Evolutionary conservation across 2,329 filamentous ascomycete genomes (phyloP).

Genomic region (Malbranchea zuffiana): DNA sequence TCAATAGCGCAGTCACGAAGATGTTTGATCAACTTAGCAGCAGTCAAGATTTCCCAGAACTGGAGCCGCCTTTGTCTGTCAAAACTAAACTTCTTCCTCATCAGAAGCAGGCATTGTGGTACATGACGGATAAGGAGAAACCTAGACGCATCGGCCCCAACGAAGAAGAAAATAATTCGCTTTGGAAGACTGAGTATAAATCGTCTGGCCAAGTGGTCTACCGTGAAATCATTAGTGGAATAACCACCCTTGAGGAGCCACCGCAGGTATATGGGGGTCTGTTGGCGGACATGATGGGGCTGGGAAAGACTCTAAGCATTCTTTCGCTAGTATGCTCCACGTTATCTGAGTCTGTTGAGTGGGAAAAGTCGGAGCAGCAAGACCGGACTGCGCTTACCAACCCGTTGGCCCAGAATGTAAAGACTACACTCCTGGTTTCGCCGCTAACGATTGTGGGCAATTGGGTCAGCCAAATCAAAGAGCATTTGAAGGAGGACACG

Average conservation of each 20-base stretch:
- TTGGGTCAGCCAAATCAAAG: slow-evolving; percentile 84
- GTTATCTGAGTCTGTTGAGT: slow-evolving; percentile 50
- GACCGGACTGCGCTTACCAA: slow-evolving; percentile 22
- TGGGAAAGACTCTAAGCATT: slow-evolving; percentile 80
- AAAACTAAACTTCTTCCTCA: slow-evolving; percentile 64
- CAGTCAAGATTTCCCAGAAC: slow-evolving; percentile 62
- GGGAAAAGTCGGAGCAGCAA: slow-evolving; percentile 46
- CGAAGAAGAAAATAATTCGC: slow-evolving; percentile 55
- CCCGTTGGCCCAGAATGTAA: slow-evolving; percentile 46
- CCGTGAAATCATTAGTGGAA: slow-evolving; percentile 76
- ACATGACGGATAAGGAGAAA: slow-evolving; percentile 70
- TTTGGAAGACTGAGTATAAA: slow-evolving; percentile 59
- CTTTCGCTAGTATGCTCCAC: slow-evolving; percentile 65
- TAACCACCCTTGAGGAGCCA: slow-evolving; percentile 49
- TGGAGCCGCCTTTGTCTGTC: slow-evolving; percentile 53
- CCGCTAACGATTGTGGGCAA: slow-evolving; percentile 86
- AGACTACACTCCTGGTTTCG: slow-evolving; percentile 74
- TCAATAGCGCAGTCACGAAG: slow-evolving; percentile 69
- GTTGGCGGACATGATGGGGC: slow-evolving; percentile 75
- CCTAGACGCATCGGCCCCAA: slow-evolving; percentile 47
- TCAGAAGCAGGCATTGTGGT: slow-evolving; percentile 81
- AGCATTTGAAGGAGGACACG: slow-evolving; percentile 57
- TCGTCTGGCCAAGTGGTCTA: slow-evolving; percentile 52
- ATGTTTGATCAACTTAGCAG: slow-evolving; percentile 79
- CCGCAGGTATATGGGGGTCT: slow-evolving; percentile 61